Evolutionary conservation across 805 yeast genomes (phyloP), one percentile per base, ranked within the genome.

Genomic region (Starmerella khaoyaiensis): DNA sequence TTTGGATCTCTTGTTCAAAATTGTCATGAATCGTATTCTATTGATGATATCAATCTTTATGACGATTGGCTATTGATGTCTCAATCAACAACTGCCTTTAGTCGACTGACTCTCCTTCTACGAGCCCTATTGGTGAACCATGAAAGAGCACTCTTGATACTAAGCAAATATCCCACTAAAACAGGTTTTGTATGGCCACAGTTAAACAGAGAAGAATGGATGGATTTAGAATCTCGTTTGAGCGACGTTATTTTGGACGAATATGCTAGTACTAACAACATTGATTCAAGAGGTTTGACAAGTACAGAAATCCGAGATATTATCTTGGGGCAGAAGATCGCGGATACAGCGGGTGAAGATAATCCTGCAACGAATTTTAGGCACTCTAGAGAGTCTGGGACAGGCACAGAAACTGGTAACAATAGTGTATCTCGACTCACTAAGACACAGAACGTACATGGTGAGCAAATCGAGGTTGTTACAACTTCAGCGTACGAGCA

Each of bases 161-260:
- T 0, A 79, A 78, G 53, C 57, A 76, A 47, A 76, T 84, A 34
- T 60, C 86, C 94, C 1, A 93, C 82, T 48, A 65, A 75, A 28
- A 68, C 76, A 24, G 79, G 86, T 53, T 95, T 84, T 55, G 59
- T 90, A 26, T 90, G 99, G 99, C 99, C 99, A 3, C 64, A 90
- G 1, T 74, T 84, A 40, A 62, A 72, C 4, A 81, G 78, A 44
- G 94, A 83, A 15, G 93, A 83, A 58, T 90, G 99, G 99, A 71
- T 79, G 33, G 76, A 74, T 29, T 81, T 86, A 21, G 99, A 90
- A 57, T 67, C 81, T 2, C 81, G 81, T 57, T 61, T 90, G 48
- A 76, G 95, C 44, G 97, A 90, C 54, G 61, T 90, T 57, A 83
- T 90, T 42, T 64, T 90, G 47, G 68, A 69, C 40, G 95, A 86